Conservation (phyloP, 106 monocot genomes). For the Acorus gramineus region DNA sequence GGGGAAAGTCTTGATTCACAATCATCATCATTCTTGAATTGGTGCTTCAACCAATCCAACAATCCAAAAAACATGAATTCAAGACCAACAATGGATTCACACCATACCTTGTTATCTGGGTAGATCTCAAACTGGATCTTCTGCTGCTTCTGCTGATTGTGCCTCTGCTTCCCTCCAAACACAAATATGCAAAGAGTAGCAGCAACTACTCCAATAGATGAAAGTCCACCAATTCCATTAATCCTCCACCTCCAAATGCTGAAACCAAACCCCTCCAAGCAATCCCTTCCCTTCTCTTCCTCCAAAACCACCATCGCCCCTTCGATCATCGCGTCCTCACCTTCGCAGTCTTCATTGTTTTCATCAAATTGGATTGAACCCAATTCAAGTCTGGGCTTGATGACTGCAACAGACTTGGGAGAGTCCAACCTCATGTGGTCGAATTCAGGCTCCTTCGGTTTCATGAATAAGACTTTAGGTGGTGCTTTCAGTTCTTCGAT, state of each 20-base stretch:
- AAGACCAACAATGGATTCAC: no score
- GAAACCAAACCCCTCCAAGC: slow-evolving; percentile 22
- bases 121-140: slow-evolving; percentile 49
- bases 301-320: background rate
- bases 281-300: slow-evolving; percentile 1
- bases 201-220: slow-evolving; percentile 50
- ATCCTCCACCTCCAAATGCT: slow-evolving; percentile 34
- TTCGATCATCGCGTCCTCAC: background rate
- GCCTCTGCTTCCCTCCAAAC: slow-evolving; percentile 21
- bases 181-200: slow-evolving; percentile 51
- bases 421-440: slow-evolving; percentile 24
- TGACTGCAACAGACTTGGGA: slow-evolving; percentile 6
- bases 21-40: background rate
- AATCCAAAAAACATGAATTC: background rate
- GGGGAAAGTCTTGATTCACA: no score
- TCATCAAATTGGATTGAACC: background rate
- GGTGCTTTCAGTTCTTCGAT: background rate
- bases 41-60: background rate
- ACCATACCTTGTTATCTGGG: slow-evolving; percentile 36
- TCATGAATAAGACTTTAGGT: slow-evolving; percentile 19
- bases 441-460: slow-evolving; percentile 20
- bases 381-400: background rate
- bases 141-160: slow-evolving; percentile 24
- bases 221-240: slow-evolving; percentile 33
- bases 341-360: background rate